These are phyloP conservation scores for Corniculantispora saksenae DNA, from an alignment of 2,329 filamentous ascomycete genomes.

Conservation along the genomic window DNA sequence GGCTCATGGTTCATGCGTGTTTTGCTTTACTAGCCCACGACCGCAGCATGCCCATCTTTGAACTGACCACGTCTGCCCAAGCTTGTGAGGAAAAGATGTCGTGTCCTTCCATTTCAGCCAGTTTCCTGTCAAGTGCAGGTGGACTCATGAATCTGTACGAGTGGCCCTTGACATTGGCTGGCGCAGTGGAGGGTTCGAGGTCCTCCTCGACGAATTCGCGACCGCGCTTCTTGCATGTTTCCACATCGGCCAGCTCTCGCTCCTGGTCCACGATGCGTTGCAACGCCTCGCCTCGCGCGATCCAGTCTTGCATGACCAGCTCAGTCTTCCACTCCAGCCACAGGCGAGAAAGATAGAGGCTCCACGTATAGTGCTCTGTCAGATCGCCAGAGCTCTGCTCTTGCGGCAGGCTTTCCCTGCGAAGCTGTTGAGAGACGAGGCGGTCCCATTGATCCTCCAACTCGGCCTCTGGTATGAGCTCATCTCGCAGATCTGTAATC, in stretches of 20 bases:
- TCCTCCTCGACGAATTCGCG: not conserved
- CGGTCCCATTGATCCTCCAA: conserved; percentile 54
- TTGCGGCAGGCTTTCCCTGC: conserved; percentile 19
- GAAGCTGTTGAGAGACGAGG: conserved; percentile 33
- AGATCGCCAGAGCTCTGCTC: conserved; percentile 7
- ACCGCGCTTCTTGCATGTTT: conserved; percentile 19
- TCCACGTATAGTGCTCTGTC: conserved; percentile 32
- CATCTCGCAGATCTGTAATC: conserved; percentile 42
- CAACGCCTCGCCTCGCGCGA: conserved; percentile 44
- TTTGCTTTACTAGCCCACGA: not conserved
- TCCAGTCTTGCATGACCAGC: conserved; percentile 37
- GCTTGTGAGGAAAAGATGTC: conserved; percentile 3
- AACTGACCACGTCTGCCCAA: conserved; percentile 4
- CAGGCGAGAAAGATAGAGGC: conserved; percentile 31
- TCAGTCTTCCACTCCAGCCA: conserved; percentile 37
- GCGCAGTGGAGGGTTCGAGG: not conserved
- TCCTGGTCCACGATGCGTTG: conserved; percentile 43
- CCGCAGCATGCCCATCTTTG: not conserved
- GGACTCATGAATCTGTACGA: not conserved
- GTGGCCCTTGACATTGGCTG: not conserved
- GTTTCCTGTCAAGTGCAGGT: not conserved
- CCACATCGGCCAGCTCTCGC: conserved; percentile 30
- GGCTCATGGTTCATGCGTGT: not conserved
- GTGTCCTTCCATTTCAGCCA: not conserved
- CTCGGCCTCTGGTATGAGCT: conserved; percentile 30